Percentiles rank a stretch among this genome's conserved stretches.
Evolutionary conservation across 1,284 basidiomycete species (phyloP).

Genomic region (Serendipita sp.): DNA sequence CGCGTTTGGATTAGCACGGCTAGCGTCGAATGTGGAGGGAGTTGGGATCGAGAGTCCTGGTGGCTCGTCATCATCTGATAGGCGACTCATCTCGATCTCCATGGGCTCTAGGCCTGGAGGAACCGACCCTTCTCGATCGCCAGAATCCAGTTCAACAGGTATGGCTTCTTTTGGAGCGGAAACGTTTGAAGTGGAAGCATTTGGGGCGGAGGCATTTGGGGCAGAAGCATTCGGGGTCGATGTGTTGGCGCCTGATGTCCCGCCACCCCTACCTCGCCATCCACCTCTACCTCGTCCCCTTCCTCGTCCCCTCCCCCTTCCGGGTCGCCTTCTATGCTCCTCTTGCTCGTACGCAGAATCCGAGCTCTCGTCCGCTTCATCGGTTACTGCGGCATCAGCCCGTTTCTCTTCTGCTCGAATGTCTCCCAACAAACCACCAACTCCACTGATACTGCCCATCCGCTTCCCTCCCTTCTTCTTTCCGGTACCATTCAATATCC

Average conservation of each 20-base stretch:
- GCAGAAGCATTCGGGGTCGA: background rate
- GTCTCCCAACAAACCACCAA: background rate
- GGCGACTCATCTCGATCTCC: background rate
- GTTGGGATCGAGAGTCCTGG: background rate
- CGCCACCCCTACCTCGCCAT: background rate
- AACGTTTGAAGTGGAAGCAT: background rate
- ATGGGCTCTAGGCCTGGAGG: background rate
- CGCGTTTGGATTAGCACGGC: background rate
- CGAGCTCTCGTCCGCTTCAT: background rate
- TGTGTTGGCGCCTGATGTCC: background rate
- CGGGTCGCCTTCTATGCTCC: background rate
- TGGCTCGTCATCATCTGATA: background rate
- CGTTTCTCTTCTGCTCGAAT: slow-evolving; percentile 4
- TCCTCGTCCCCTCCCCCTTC: background rate
- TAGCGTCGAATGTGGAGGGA: background rate
- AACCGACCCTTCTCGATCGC: background rate
- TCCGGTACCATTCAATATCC: background rate
- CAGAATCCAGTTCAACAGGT: background rate
- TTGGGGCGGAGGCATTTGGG: background rate
- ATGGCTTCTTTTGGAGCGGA: background rate
- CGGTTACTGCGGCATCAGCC: background rate
- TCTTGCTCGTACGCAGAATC: slow-evolving; percentile 1
- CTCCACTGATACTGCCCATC: background rate
- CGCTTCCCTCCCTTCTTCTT: slow-evolving; percentile 4
- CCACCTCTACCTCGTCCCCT: background rate